These are phyloP conservation scores for Phoenix roebelenii DNA, from an alignment of 176 grass and related monocot species.

Conservation along the genomic window DNA sequence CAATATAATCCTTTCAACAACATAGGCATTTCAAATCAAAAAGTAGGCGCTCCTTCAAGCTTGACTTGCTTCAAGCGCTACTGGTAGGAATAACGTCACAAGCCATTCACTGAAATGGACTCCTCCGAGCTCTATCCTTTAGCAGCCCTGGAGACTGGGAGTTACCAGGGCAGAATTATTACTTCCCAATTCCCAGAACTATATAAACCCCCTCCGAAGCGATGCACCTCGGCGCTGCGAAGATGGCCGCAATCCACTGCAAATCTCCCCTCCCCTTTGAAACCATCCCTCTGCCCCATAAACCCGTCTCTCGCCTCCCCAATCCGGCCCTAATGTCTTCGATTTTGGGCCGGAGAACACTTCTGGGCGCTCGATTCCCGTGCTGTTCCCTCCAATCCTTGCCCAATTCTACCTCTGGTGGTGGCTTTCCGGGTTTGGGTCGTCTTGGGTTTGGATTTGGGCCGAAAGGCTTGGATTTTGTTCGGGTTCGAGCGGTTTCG, in stretches of 20 bases:
- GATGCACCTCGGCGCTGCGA: not conserved
- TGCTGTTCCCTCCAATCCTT: not conserved
- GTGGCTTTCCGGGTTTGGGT: not conserved
- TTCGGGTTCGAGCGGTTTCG: conserved; percentile 3
- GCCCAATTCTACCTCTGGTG: not conserved
- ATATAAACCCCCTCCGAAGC: too few relatives aligned
- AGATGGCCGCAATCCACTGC: conserved; percentile 10
- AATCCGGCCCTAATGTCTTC: not conserved
- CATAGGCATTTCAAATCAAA: too few relatives aligned
- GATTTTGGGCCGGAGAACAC: not conserved
- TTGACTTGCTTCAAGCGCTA: too few relatives aligned
- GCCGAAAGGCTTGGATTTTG: not conserved
- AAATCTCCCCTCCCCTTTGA: not conserved
- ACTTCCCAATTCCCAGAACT: too few relatives aligned
- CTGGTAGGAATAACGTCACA: too few relatives aligned
- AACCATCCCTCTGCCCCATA: not conserved
- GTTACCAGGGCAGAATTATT: too few relatives aligned
- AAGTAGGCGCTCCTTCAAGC: too few relatives aligned
- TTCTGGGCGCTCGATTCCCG: not conserved
- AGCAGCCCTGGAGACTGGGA: too few relatives aligned
- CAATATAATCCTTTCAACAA: too few relatives aligned
- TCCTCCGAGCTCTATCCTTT: too few relatives aligned
- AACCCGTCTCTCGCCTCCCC: not conserved
- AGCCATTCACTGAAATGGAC: too few relatives aligned
- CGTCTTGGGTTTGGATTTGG: not conserved